These are phyloP conservation scores for Pseudevernia furfuracea DNA, from an alignment of 495 filamentous ascomycete species.

Conservation along the genomic window DNA sequence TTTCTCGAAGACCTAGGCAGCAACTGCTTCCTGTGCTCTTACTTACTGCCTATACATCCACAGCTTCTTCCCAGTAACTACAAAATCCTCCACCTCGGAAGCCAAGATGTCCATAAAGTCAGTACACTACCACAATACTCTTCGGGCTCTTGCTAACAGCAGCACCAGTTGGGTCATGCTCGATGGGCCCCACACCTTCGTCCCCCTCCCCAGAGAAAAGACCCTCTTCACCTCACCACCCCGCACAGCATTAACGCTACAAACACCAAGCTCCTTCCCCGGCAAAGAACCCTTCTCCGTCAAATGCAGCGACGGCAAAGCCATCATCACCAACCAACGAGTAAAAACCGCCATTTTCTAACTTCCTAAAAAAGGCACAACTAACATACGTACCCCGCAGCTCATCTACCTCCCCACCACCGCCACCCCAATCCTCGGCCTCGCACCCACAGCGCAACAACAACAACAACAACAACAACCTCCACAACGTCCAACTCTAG, in stretches of 20 bases:
- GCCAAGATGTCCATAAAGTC: slow-evolving; percentile 41
- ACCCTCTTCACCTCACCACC: slow-evolving; percentile 63
- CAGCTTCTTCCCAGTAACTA: not conserved
- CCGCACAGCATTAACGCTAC: slow-evolving; percentile 57
- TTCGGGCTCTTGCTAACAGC: not conserved
- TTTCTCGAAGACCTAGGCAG: not conserved
- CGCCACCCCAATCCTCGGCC: slow-evolving; percentile 39
- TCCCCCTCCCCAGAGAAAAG: slow-evolving; percentile 62
- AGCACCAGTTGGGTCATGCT: slow-evolving; percentile 78
- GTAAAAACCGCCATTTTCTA: slow-evolving; percentile 37
- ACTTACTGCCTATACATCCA: not conserved
- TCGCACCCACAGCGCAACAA: not conserved
- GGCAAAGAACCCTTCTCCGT: slow-evolving; percentile 50
- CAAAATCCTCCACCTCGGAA: not conserved
- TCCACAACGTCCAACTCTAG: slow-evolving; percentile 40
- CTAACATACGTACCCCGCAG: slow-evolving; percentile 36
- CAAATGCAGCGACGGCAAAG: slow-evolving; percentile 51
- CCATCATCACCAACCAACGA: slow-evolving; percentile 85
- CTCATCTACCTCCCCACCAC: slow-evolving; percentile 80
- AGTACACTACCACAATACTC: slow-evolving; percentile 9
- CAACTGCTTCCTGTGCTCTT: not conserved
- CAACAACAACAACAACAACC: too few relatives aligned
- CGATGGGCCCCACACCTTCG: slow-evolving; percentile 53
- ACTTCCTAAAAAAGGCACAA: not conserved
- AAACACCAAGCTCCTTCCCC: slow-evolving; percentile 51